Conservation (phyloP, 192 early-diverging fungal species). For the Spizellomyces sp. region DNA sequence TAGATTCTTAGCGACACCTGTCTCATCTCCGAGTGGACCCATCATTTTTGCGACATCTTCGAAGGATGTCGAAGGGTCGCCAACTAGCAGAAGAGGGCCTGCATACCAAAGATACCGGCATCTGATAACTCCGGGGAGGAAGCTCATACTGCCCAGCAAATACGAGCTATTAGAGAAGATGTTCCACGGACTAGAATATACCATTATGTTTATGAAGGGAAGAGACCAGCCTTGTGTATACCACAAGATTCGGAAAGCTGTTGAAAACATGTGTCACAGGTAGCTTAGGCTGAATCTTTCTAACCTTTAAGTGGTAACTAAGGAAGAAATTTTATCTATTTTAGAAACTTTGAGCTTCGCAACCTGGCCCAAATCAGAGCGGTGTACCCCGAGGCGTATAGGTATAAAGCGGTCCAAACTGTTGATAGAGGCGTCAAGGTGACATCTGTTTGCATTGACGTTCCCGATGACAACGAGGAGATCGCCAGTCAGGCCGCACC, state of each 20-base stretch:
- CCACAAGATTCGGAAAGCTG: conserved; percentile 52
- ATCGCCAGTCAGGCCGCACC: background rate
- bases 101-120: conserved; percentile 23
- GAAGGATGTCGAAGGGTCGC: too few species aligned
- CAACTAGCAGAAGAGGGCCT: background rate
- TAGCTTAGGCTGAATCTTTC: conserved; percentile 7
- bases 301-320: background rate
- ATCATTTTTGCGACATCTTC: too few species aligned
- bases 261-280: conserved; percentile 53
- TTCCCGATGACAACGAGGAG: background rate
- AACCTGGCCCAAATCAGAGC: conserved; percentile 57
- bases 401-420: conserved; percentile 16
- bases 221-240: conserved; percentile 32
- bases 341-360: conserved; percentile 45
- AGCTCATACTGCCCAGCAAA: conserved; percentile 29
- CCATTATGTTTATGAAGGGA: conserved; percentile 27
- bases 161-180: conserved; percentile 33
- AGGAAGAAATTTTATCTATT: background rate
- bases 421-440: conserved; percentile 15
- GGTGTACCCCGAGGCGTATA: conserved; percentile 55
- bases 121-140: conserved; percentile 10
- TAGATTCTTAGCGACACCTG: too few species aligned
- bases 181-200: conserved; percentile 37
- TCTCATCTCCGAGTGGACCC: too few species aligned
- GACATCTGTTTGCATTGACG: conserved; percentile 19